phyloP scores from a whole-genome alignment of 2,329 filamentous ascomycete genomes.

The Penicillium corylophilum region DNA sequence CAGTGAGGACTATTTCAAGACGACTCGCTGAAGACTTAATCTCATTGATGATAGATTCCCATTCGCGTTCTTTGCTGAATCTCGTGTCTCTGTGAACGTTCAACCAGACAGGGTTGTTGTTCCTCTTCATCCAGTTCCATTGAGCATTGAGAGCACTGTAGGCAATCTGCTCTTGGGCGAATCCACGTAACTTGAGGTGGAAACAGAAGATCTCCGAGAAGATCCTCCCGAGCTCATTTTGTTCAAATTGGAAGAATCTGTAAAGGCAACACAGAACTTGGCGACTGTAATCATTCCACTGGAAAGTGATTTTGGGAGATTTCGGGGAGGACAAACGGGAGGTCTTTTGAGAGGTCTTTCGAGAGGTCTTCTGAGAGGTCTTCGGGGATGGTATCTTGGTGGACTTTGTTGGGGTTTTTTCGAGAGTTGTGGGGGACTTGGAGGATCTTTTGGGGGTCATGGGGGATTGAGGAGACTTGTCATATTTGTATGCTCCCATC shows the following conservation, averaged over 20 bases:
- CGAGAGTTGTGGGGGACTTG: too few relatives aligned
- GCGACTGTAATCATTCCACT: slow-evolving; percentile 19
- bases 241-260: slow-evolving; percentile 22
- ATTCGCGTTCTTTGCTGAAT: slow-evolving; percentile 16
- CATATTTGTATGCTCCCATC: neutral
- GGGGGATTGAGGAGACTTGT: too few relatives aligned
- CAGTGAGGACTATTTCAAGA: slow-evolving; percentile 2
- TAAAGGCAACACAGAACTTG: slow-evolving; percentile 27
- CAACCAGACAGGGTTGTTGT: slow-evolving; percentile 21
- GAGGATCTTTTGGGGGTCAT: neutral
- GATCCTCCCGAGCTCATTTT: slow-evolving; percentile 13
- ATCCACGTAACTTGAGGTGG: slow-evolving; percentile 20
- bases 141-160: slow-evolving; percentile 18
- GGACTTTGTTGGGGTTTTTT: too few relatives aligned
- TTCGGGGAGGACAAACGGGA: neutral
- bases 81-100: slow-evolving; percentile 21
- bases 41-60: slow-evolving; percentile 18
- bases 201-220: slow-evolving; percentile 29
- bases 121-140: slow-evolving; percentile 20
- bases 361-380: neutral
- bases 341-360: neutral
- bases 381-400: too few relatives aligned
- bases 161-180: slow-evolving; percentile 10
- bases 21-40: slow-evolving; percentile 7
- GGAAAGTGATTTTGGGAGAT: neutral